These are phyloP conservation scores for Candida qinlingensis DNA, from an alignment of 805 yeast species.

Conservation along the genomic window DNA sequence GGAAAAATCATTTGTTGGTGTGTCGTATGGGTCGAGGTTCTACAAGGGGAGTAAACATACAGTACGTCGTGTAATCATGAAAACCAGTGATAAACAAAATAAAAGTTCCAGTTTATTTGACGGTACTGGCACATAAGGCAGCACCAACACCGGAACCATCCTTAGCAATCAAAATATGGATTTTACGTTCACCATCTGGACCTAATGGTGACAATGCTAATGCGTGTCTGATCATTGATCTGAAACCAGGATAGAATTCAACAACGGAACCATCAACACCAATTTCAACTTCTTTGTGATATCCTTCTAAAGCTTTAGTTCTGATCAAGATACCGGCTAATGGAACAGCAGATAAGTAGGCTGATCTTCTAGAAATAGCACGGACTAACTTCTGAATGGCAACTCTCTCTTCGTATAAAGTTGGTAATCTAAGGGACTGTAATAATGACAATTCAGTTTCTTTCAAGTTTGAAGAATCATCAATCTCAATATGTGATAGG, in stretches of 20 bases:
- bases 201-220: conserved; percentile 65
- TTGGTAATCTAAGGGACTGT: conserved; percentile 47
- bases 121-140: conserved; percentile 63
- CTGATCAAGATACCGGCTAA: conserved; percentile 72
- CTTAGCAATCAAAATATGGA: conserved; percentile 76
- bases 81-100: too few species aligned
- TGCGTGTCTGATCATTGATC: conserved; percentile 75
- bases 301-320: conserved; percentile 56
- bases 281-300: conserved; percentile 76
- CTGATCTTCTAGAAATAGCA: conserved; percentile 85
- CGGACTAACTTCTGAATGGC: conserved; percentile 70
- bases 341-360: conserved; percentile 82
- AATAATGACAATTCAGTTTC: conserved; percentile 65
- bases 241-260: conserved; percentile 89
- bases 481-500: conserved; percentile 82
- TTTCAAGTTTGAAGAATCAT: conserved; percentile 66
- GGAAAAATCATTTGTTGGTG: too few species aligned
- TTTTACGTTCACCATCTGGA: conserved; percentile 66
- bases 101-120: background rate
- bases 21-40: too few species aligned
- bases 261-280: conserved; percentile 96
- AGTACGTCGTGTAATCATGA: too few species aligned
- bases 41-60: too few species aligned
- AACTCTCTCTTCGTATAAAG: conserved; percentile 64
- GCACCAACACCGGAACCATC: conserved; percentile 99